Evolutionary conservation across 2,329 filamentous ascomycete genomes (phyloP).

Genomic region (Mollisiaceae sp.): DNA sequence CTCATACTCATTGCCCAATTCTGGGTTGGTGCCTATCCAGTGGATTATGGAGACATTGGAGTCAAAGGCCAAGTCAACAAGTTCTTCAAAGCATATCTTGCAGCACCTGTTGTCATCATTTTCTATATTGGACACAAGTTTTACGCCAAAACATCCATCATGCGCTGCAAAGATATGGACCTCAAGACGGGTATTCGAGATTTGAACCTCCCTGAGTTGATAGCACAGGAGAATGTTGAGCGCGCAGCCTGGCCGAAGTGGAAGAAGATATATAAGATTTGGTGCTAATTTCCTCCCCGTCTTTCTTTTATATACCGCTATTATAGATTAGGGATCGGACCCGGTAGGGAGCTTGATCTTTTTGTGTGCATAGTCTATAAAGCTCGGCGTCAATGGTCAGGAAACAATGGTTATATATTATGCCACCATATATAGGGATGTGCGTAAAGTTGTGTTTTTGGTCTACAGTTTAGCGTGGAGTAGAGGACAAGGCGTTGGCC

Average conservation of each 20-base stretch:
- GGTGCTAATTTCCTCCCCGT: slow-evolving; percentile 58
- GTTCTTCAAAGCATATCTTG: slow-evolving; percentile 78
- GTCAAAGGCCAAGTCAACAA: slow-evolving; percentile 56
- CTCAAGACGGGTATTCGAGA: slow-evolving; percentile 84
- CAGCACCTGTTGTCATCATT: slow-evolving; percentile 68
- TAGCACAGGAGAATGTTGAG: slow-evolving; percentile 82
- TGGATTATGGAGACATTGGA: slow-evolving; percentile 58
- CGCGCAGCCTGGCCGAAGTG: slow-evolving; percentile 72
- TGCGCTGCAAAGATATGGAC: slow-evolving; percentile 79
- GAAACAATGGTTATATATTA: background rate
- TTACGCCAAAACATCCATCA: slow-evolving; percentile 69
- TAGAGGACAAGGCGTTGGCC: background rate
- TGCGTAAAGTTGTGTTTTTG: background rate
- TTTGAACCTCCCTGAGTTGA: slow-evolving; percentile 77
- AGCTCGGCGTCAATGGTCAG: background rate
- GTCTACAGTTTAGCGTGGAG: background rate
- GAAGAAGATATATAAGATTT: slow-evolving; percentile 76
- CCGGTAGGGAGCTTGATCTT: background rate
- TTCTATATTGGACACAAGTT: slow-evolving; percentile 81
- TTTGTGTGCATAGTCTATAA: background rate
- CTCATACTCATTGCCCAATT: slow-evolving; percentile 83
- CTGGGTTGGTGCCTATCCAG: slow-evolving; percentile 83
- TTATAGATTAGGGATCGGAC: background rate
- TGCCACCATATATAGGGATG: background rate
- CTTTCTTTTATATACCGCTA: slow-evolving; percentile 4